These are phyloP conservation scores for Ogataea pilisensis DNA, from an alignment of 805 yeast species.

Conservation along the genomic window DNA sequence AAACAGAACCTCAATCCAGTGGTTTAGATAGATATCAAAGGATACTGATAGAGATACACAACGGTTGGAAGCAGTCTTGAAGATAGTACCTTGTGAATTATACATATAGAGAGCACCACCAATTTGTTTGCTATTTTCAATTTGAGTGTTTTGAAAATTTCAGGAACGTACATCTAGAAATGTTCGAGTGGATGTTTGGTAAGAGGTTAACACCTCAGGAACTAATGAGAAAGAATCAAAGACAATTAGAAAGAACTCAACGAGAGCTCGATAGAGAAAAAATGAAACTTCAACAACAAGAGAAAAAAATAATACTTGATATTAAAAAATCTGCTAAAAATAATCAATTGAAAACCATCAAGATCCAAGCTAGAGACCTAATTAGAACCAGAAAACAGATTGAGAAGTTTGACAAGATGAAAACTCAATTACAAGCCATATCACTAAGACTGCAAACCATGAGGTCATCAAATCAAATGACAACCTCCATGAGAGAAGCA, in stretches of 20 bases:
- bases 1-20: no score
- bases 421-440: constrained; percentile 93
- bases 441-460: constrained; percentile 89
- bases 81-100: no score
- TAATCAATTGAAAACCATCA: constrained; percentile 85
- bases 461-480: constrained; percentile 92
- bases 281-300: constrained; percentile 82
- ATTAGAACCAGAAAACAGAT: constrained; percentile 82
- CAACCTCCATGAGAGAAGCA: constrained; percentile 90
- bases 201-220: constrained; percentile 93
- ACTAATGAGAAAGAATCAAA: constrained; percentile 87
- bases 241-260: constrained; percentile 92
- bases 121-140: no score
- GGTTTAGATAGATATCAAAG: no score
- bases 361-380: constrained; percentile 92
- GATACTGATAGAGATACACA: no score
- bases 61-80: no score
- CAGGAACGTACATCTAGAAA: no score
- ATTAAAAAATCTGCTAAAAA: constrained; percentile 88
- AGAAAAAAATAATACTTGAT: constrained; percentile 78
- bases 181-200: constrained; percentile 95
- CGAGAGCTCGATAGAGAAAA: constrained; percentile 90
- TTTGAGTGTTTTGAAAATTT: no score
- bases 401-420: constrained; percentile 87
- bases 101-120: no score